Conservation (phyloP, 2,329 filamentous ascomycete species). For the Drechslerella coelobrocha region DNA sequence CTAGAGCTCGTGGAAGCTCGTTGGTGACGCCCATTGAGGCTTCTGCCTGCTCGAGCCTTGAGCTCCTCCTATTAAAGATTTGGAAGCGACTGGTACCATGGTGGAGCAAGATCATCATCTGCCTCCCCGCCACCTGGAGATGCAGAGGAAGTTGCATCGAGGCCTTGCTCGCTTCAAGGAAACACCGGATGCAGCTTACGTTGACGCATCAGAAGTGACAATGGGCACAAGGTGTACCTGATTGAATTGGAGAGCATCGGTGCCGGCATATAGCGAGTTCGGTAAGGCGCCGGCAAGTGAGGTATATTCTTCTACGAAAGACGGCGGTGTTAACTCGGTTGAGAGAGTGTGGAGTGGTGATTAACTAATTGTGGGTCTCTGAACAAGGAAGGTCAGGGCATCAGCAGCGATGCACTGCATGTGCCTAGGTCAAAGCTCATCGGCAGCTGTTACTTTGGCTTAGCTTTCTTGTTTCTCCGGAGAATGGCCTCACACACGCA, state of each 20-base stretch:
- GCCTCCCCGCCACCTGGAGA: neutral
- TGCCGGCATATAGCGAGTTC: neutral
- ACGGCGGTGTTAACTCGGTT: slow-evolving; percentile 16
- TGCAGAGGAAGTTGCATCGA: neutral
- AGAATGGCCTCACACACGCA: slow-evolving; percentile 7
- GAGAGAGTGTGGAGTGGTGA: slow-evolving; percentile 34
- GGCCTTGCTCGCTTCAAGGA: neutral
- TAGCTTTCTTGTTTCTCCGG: slow-evolving; percentile 21
- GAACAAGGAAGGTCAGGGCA: slow-evolving; percentile 16
- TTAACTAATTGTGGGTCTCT: slow-evolving; percentile 31
- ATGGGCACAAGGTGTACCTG: neutral
- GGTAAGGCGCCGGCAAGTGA: neutral
- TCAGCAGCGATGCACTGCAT: slow-evolving; percentile 23
- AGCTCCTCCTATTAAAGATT: neutral
- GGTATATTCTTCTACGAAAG: neutral
- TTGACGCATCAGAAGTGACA: neutral
- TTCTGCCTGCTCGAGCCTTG: neutral
- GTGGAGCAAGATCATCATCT: neutral
- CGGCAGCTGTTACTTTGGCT: too few relatives aligned
- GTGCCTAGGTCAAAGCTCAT: slow-evolving; percentile 23
- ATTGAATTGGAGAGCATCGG: neutral
- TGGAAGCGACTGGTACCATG: neutral
- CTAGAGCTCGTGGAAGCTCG: too few relatives aligned
- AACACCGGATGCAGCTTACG: neutral
- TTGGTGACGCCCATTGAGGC: neutral